Conservation (phyloP, 2,329 filamentous ascomycete genomes). For the Tolypocladium inflatum region DNA sequence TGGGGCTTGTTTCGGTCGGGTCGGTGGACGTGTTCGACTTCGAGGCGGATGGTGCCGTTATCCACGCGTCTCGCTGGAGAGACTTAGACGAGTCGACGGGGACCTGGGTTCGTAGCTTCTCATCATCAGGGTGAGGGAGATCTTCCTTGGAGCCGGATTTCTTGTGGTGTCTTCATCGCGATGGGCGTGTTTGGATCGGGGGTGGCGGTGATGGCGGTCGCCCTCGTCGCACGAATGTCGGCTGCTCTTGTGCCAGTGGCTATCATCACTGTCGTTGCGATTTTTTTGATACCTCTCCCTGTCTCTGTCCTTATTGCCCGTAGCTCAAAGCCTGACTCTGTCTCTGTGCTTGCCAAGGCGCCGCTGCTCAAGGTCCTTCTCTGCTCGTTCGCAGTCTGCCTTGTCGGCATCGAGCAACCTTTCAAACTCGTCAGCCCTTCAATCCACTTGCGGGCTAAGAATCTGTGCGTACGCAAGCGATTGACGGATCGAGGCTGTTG, state of each 20-base stretch:
- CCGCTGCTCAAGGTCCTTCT: conserved; percentile 34
- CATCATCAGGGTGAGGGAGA: conserved; percentile 40
- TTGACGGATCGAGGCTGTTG: too few relatives aligned
- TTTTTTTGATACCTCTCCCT: conserved; percentile 21
- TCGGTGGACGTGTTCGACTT: conserved; percentile 73
- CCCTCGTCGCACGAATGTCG: conserved; percentile 43
- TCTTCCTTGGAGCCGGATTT: conserved; percentile 39
- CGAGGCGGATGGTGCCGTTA: conserved; percentile 79
- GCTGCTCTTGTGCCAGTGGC: conserved; percentile 54
- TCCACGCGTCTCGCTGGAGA: conserved; percentile 77
- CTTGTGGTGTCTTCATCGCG: conserved; percentile 30
- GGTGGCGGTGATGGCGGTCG: conserved; percentile 23
- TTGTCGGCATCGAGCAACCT: conserved; percentile 61
- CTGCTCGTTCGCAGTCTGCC: conserved; percentile 37
- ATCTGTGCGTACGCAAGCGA: too few relatives aligned
- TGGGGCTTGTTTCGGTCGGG: conserved; percentile 42
- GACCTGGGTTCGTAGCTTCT: conserved; percentile 23
- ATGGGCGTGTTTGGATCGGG: conserved; percentile 9
- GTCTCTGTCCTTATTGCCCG: conserved; percentile 15
- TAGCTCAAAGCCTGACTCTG: conserved; percentile 13
- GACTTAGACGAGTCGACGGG: conserved; percentile 16
- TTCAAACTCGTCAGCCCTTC: conserved; percentile 56
- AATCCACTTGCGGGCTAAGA: too few relatives aligned
- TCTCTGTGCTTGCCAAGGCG: conserved; percentile 27
- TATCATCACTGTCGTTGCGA: conserved; percentile 31